Evolutionary conservation across 2,329 filamentous ascomycete species (phyloP), one percentile per base, ranked within the genome.

Genomic region (Chaetomium sp.): DNA sequence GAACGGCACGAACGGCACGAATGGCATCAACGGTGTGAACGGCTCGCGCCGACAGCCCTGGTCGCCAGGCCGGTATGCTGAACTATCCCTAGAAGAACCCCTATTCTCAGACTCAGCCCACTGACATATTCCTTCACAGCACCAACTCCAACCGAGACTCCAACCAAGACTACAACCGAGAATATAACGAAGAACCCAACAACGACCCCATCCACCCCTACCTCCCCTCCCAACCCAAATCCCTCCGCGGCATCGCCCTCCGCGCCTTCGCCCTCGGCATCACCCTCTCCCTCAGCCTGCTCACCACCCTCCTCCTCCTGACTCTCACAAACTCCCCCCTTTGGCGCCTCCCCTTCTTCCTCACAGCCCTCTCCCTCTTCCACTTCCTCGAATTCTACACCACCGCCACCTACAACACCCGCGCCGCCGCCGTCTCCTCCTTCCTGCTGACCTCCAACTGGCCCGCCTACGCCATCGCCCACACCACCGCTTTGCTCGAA

Each of bases 361-460:
- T 87, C 48, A 74, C 75, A 51, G 76, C 84, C 11, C 84, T 97
- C 48, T 80, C 86, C 33, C 65, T 87, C 35, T 97, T 97, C 74
- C 94, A 99, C 76, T 97, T 96, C 73, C 85, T 97, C 70, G 94
- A 99, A 73, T 99, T 91, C 77, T 95, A 85, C 79, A 89, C 86
- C 36, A 96, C 92, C 0, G 91, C 92, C 7, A 76, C 79, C 54
- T 89, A 88, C 74, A 97, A 97, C 71, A 89, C 89, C 0, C 78
- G 79, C 12, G 78, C 84, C 51, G 89, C 89, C 19, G 81, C 79
- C 32, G 76, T 91, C 19, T 80, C 81, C 52, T 87, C 89, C 38
- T 99, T 95, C 70, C 81, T 99, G 11, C 79, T 97, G 38, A 86
- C 85, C 40, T 84, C 83, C 49, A 99, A 99, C 70, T 94, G 94